Evolutionary conservation across 1,284 basidiomycete genomes (phyloP).

Genomic region (Mycena citricolor): DNA sequence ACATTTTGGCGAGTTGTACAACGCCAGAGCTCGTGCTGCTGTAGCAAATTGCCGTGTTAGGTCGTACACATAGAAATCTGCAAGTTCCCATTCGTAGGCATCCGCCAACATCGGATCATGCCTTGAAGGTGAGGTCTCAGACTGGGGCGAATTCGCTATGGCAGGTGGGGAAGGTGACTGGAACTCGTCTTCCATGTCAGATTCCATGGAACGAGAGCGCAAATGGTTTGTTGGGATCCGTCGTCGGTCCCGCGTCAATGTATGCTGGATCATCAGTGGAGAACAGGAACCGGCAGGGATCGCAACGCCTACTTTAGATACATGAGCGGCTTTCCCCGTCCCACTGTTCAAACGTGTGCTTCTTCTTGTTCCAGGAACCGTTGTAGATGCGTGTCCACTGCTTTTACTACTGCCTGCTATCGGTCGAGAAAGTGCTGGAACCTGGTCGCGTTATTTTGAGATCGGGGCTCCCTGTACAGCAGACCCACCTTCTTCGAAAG

Average conservation of each 20-base stretch:
- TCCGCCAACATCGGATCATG: no score
- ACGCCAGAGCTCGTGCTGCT: slow-evolving; percentile 69
- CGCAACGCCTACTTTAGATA: slow-evolving; percentile 38
- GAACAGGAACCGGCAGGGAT: slow-evolving; percentile 5
- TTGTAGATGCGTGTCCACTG: slow-evolving; percentile 42
- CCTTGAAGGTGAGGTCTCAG: slow-evolving; percentile 59
- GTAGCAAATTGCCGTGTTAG: slow-evolving; percentile 79
- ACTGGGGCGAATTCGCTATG: slow-evolving; percentile 56
- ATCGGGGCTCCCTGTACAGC: slow-evolving; percentile 78
- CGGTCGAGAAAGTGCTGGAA: slow-evolving; percentile 56
- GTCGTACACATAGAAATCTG: slow-evolving; percentile 82
- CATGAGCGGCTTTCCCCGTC: slow-evolving; percentile 46
- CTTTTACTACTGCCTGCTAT: slow-evolving; percentile 48
- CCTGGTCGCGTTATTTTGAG: slow-evolving; percentile 78
- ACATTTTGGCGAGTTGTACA: slow-evolving; percentile 76
- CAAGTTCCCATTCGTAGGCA: slow-evolving; percentile 65
- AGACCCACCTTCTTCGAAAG: slow-evolving; percentile 82
- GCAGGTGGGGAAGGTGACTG: slow-evolving; percentile 61
- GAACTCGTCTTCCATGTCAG: slow-evolving; percentile 66
- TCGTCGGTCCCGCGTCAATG: slow-evolving; percentile 58
- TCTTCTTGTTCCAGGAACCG: slow-evolving; percentile 52
- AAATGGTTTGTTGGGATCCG: slow-evolving; percentile 46
- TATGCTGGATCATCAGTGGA: slow-evolving; percentile 33
- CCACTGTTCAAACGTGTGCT: slow-evolving; percentile 67
- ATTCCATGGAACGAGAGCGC: slow-evolving; percentile 60